phyloP scores from a whole-genome alignment of 78 protist species.

The Diacronema lutheri region DNA sequence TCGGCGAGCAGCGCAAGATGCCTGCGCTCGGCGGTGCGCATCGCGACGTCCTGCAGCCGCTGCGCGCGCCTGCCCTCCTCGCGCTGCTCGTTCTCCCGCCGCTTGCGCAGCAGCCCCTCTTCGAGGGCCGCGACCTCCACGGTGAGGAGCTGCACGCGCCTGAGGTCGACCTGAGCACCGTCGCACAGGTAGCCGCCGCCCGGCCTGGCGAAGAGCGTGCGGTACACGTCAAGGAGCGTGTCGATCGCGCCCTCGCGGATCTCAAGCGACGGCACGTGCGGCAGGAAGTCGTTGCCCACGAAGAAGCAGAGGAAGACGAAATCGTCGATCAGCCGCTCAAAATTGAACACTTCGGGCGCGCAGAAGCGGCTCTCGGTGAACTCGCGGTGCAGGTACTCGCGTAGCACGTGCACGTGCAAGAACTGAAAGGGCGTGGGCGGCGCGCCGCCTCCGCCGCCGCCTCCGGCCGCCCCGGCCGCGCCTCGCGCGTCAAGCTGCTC shows the following conservation, averaged over 20 bases:
- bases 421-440: conserved; percentile 27
- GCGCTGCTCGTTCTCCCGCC: conserved; percentile 24
- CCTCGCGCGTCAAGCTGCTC: not conserved
- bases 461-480: not conserved
- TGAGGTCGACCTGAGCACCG: conserved; percentile 61
- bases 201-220: not conserved
- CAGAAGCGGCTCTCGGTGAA: not conserved
- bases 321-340: conserved; percentile 96
- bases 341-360: conserved; percentile 43
- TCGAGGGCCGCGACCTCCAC: conserved; percentile 10
- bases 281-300: conserved; percentile 98
- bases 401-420: conserved; percentile 33
- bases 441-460: too few species aligned
- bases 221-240: conserved; percentile 69
- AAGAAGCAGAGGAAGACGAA: conserved; percentile 93
- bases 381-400: conserved; percentile 63
- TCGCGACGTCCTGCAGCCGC: not conserved
- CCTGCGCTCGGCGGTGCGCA: too few species aligned
- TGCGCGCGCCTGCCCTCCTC: not conserved
- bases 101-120: conserved; percentile 5
- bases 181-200: conserved; percentile 81
- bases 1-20: too few species aligned
- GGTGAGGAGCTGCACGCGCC: conserved; percentile 1
- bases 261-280: conserved; percentile 93
- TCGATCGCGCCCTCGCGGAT: conserved; percentile 91